phyloP scores from a whole-genome alignment of 306 rosid species.

The Acmispon strigosus region DNA sequence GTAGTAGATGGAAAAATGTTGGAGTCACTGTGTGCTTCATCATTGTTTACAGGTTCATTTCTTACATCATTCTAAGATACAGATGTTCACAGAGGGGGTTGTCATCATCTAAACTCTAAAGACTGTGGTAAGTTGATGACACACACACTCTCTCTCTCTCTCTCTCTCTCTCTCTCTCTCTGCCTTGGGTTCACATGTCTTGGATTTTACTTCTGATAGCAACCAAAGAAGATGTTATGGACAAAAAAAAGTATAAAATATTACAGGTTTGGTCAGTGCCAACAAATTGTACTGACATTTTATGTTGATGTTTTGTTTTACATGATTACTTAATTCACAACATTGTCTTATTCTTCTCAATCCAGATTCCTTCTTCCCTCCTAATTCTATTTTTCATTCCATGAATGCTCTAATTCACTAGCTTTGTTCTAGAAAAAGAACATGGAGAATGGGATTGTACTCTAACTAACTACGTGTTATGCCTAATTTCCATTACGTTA shows the following conservation, averaged over 20 bases:
- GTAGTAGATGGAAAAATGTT: constrained; percentile 72
- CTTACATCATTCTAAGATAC: constrained; percentile 78
- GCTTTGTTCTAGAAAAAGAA: not conserved
- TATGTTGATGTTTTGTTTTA: constrained; percentile 27
- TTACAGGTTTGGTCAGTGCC: constrained; percentile 28
- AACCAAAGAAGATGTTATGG: constrained; percentile 29
- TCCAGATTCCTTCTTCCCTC: constrained; percentile 22
- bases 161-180: constrained; percentile 18
- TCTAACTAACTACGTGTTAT: not conserved
- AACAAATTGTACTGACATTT: constrained; percentile 36
- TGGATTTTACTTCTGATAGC: constrained; percentile 38
- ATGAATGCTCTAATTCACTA: not conserved
- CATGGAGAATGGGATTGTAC: not conserved
- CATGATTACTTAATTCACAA: constrained; percentile 18
- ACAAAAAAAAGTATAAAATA: constrained; percentile 22
- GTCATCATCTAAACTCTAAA: constrained; percentile 26
- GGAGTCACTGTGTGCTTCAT: constrained; percentile 75
- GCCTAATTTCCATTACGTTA: too few species aligned
- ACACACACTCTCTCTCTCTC: constrained; percentile 18
- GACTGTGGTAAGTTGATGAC: constrained; percentile 13
- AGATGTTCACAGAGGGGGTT: constrained; percentile 55
- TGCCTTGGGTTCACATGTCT: constrained; percentile 38
- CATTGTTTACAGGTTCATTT: constrained; percentile 81
- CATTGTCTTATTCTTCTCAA: constrained; percentile 4
- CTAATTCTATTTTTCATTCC: not conserved